Evolutionary conservation across 208 protist species (phyloP).

Genomic region (Acanthamoeba healyi): DNA sequence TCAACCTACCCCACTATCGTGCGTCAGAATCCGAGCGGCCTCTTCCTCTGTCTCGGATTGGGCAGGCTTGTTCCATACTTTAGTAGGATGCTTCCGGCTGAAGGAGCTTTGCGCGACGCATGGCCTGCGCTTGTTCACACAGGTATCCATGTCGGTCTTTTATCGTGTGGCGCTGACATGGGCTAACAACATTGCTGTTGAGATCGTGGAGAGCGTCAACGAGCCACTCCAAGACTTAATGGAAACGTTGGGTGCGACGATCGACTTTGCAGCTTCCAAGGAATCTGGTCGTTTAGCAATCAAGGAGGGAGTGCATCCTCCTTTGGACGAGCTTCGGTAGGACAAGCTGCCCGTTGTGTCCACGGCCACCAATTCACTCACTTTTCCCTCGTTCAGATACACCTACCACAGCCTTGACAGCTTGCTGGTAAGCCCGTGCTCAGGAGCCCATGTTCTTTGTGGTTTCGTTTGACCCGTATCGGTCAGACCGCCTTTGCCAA

Average conservation of each 20-base stretch:
- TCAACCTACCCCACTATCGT: not conserved
- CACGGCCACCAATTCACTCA: not conserved
- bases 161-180: no score
- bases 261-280: constrained; percentile 59
- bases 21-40: not conserved
- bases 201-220: not conserved
- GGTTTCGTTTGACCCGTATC: not conserved
- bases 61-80: constrained; percentile 25
- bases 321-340: constrained; percentile 41
- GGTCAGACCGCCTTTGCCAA: constrained; percentile 65
- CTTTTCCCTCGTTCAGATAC: not conserved
- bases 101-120: constrained; percentile 27
- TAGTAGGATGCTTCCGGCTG: not conserved
- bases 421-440: not conserved
- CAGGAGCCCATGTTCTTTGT: not conserved
- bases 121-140: not conserved
- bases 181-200: not conserved
- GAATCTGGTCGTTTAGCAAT: not conserved
- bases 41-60: constrained; percentile 6
- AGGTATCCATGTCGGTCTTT: not conserved
- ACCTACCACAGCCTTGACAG: constrained; percentile 4
- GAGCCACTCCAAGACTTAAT: constrained; percentile 6
- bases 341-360: no score
- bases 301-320: not conserved
- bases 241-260: not conserved